Evolutionary conservation across 2,329 filamentous ascomycete species (phyloP).

Genomic region (Malbranchea zuffiana): DNA sequence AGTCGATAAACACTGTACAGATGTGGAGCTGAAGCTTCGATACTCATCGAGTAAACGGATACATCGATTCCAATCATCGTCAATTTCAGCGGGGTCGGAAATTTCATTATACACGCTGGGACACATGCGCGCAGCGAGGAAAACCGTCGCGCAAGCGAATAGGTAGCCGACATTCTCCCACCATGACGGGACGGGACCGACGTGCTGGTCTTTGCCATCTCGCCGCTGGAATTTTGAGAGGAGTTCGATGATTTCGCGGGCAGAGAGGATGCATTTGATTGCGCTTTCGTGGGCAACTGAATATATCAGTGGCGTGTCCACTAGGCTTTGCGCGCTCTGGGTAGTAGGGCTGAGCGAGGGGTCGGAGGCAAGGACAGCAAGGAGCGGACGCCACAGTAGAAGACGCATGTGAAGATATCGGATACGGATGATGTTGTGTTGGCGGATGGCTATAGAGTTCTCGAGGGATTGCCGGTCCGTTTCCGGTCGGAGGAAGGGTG

Average conservation of each 20-base stretch:
- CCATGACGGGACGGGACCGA: constrained; percentile 11
- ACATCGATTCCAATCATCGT: constrained; percentile 8
- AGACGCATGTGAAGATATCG: constrained; percentile 20
- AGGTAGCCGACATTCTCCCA: constrained; percentile 15
- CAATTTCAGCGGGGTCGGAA: constrained; percentile 1
- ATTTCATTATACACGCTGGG: constrained; percentile 7
- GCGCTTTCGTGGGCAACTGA: constrained; percentile 11
- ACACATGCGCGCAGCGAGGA: constrained; percentile 14
- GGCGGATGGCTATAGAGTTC: constrained; percentile 17
- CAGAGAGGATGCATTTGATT: constrained; percentile 14
- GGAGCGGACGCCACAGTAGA: constrained; percentile 15
- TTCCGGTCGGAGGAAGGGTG: constrained; percentile 15
- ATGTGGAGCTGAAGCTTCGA: constrained; percentile 6
- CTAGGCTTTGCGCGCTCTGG: neutral
- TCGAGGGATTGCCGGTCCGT: neutral
- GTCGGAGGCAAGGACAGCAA: constrained; percentile 13
- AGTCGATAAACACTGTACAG: constrained; percentile 5
- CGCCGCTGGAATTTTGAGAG: constrained; percentile 2
- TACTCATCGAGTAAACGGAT: constrained; percentile 11
- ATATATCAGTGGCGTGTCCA: constrained; percentile 12
- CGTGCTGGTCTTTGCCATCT: constrained; percentile 3
- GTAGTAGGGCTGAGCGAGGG: constrained; percentile 1
- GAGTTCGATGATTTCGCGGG: constrained; percentile 13
- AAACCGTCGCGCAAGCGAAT: constrained; percentile 12
- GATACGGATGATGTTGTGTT: constrained; percentile 19